A percentile compares a stretch with the other conserved stretches of the same genome.
Evolutionary conservation across 805 yeast genomes (phyloP).

Genomic region (Yamadazyma takamatsuzukensis): DNA sequence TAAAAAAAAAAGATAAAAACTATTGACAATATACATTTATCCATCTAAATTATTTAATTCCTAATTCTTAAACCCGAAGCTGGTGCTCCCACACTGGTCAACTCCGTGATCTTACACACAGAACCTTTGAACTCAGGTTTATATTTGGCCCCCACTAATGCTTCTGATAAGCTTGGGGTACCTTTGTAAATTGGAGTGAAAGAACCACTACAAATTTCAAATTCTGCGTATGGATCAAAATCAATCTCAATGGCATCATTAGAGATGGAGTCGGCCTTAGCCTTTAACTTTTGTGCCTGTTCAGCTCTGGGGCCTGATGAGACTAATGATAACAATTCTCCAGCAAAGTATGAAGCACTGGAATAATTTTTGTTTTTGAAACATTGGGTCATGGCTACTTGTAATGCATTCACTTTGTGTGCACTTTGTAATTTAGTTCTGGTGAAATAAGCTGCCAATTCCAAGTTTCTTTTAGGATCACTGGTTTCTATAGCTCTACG

Average conservation of each 20-base stretch:
- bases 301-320: constrained; percentile 80
- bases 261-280: constrained; percentile 73
- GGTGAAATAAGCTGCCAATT: constrained; percentile 94
- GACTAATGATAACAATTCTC: constrained; percentile 69
- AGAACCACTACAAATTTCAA: constrained; percentile 84
- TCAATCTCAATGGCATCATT: constrained; percentile 87
- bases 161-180: constrained; percentile 64
- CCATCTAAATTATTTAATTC: constrained; percentile 11
- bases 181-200: constrained; percentile 87
- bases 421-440: constrained; percentile 75
- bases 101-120: constrained; percentile 67
- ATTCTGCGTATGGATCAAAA: constrained; percentile 88
- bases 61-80: constrained; percentile 80
- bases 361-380: constrained; percentile 86
- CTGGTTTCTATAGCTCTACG: constrained; percentile 78
- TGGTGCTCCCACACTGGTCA: constrained; percentile 84
- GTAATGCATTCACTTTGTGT: constrained; percentile 83
- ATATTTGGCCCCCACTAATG: constrained; percentile 87
- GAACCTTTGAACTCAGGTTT: constrained; percentile 74
- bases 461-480: constrained; percentile 80
- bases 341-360: constrained; percentile 86
- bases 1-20: too few relatives aligned
- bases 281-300: constrained; percentile 79
- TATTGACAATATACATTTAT: constrained; percentile 1
- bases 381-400: constrained; percentile 92